phyloP scores from a whole-genome alignment of 2,329 filamentous ascomycete species.

The Aspergillus tubingensis region DNA sequence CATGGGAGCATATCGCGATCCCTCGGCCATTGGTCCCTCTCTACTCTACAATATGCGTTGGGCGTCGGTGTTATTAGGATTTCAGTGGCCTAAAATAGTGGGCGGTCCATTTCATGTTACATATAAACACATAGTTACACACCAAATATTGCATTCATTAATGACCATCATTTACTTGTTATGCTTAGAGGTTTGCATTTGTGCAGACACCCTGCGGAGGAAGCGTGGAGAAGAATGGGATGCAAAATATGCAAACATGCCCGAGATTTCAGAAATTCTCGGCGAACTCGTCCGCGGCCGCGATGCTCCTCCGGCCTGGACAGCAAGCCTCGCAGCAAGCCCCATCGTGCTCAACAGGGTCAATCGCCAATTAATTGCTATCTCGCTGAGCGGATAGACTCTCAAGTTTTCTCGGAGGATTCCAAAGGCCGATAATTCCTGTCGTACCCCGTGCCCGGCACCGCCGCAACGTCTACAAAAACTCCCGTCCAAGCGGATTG shows the following conservation, averaged over 20 bases:
- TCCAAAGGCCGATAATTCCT: background rate
- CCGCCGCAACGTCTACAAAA: background rate
- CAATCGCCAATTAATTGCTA: background rate
- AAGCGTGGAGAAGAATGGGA: background rate
- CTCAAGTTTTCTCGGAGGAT: background rate
- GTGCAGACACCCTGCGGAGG: background rate
- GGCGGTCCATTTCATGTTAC: background rate
- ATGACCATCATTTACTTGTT: no score
- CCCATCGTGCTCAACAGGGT: background rate
- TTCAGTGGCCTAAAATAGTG: background rate
- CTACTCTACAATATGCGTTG: background rate
- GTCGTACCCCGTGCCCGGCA: background rate
- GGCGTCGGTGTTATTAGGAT: background rate
- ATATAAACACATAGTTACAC: background rate
- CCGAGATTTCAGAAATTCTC: slow-evolving; percentile 32
- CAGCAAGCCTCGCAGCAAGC: background rate
- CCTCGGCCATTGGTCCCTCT: slow-evolving; percentile 4
- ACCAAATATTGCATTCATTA: background rate
- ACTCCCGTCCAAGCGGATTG: background rate
- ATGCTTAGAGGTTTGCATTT: no score
- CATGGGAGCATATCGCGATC: slow-evolving; percentile 18
- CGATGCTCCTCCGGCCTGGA: slow-evolving; percentile 6
- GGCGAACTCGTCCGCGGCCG: slow-evolving; percentile 17
- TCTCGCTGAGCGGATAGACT: background rate
- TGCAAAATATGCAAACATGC: slow-evolving; percentile 38